A percentile compares a stretch with the other conserved stretches of the same genome.
Evolutionary conservation across 208 protist genomes (phyloP).

Genomic region (Leishmania major): DNA sequence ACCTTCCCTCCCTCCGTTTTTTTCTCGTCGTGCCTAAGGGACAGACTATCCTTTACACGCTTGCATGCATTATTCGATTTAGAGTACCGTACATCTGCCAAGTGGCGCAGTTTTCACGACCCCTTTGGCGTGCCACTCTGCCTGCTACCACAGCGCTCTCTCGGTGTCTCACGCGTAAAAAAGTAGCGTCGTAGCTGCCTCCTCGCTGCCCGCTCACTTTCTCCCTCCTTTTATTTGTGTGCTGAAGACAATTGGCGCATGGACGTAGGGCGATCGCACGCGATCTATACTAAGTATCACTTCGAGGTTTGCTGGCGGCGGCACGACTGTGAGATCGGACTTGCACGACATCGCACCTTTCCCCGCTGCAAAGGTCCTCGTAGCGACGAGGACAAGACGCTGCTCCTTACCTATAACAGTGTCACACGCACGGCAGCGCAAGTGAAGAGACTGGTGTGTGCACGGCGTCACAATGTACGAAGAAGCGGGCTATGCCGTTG

Average conservation of each 20-base stretch:
- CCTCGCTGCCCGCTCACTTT: background rate
- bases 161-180: background rate
- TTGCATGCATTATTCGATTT: background rate
- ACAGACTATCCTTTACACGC: background rate
- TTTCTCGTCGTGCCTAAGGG: background rate
- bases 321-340: background rate
- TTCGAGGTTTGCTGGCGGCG: background rate
- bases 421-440: background rate
- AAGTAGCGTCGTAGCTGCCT: background rate
- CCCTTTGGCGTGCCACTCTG: no score
- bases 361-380: background rate
- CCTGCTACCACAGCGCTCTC: background rate
- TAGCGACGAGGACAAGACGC: background rate
- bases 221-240: background rate
- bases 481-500: constrained; percentile 52
- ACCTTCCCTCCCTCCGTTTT: background rate
- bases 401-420: background rate
- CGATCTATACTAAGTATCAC: background rate
- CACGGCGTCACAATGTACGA: background rate
- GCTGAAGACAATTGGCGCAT: background rate
- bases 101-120: background rate
- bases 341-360: background rate
- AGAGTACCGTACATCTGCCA: background rate
- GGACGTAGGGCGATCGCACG: background rate
- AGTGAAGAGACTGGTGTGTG: background rate